Evolutionary conservation across 2,329 filamentous ascomycete genomes (phyloP).

Genomic region (Curvularia sp.): DNA sequence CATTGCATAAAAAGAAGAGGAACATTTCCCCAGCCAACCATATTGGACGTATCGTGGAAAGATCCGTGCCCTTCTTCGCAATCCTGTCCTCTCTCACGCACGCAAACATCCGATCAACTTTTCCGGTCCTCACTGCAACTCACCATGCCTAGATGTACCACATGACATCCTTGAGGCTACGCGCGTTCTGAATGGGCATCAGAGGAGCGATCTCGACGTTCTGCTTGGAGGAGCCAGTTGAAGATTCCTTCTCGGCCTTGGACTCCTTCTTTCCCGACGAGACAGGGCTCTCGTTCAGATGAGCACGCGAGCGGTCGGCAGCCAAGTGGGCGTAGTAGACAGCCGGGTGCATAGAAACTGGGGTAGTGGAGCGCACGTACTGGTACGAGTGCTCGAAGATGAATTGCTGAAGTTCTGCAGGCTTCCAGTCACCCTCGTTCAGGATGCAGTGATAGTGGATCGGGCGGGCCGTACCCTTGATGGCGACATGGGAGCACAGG

Average conservation of each 20-base stretch:
- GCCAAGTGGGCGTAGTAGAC: slow-evolving; percentile 97
- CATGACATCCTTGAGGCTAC: slow-evolving; percentile 54
- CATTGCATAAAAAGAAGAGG: slow-evolving; percentile 2
- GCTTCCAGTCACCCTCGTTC: slow-evolving; percentile 75
- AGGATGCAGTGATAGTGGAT: slow-evolving; percentile 90
- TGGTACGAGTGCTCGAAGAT: slow-evolving; percentile 96
- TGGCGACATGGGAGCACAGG: slow-evolving; percentile 74
- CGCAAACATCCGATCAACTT: not conserved
- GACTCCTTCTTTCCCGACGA: slow-evolving; percentile 51
- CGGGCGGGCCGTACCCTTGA: slow-evolving; percentile 92
- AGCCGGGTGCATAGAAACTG: slow-evolving; percentile 85
- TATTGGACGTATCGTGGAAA: slow-evolving; percentile 11
- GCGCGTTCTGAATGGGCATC: slow-evolving; percentile 51
- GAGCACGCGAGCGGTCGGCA: slow-evolving; percentile 77
- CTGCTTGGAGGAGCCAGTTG: slow-evolving; percentile 41
- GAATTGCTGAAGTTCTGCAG: slow-evolving; percentile 80
- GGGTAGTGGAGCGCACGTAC: slow-evolving; percentile 89
- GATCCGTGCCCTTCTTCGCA: slow-evolving; percentile 5
- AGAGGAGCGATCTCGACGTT: slow-evolving; percentile 50
- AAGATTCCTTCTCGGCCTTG: slow-evolving; percentile 37
- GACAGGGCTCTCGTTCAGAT: slow-evolving; percentile 63
- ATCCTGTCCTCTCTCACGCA: not conserved
- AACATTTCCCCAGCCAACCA: not conserved
- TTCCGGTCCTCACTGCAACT: not conserved
- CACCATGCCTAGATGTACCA: slow-evolving; percentile 57